These are phyloP conservation scores for Sarocladium strictum DNA, from an alignment of 2,329 filamentous ascomycete genomes.

Conservation along the genomic window DNA sequence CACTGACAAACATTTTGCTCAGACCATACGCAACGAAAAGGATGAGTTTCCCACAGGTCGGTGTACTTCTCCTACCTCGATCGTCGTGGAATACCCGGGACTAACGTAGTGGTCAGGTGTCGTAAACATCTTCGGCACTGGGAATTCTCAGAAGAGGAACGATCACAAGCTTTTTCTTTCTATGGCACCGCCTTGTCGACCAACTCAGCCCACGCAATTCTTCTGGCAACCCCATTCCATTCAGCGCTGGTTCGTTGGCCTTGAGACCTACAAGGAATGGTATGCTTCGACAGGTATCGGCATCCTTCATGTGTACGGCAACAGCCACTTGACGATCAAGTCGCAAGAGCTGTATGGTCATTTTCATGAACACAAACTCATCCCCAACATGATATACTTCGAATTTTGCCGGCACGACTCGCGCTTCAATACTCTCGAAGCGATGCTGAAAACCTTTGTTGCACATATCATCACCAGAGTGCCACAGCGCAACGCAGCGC, in stretches of 20 bases:
- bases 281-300: neutral
- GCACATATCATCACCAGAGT: neutral
- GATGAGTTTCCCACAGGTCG: neutral
- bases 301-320: neutral
- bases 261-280: neutral
- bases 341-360: constrained; percentile 3
- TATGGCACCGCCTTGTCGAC: neutral
- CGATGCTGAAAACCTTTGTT: neutral
- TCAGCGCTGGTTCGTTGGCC: neutral
- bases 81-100: neutral
- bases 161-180: neutral
- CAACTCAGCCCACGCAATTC: neutral
- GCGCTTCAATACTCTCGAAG: neutral
- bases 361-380: neutral
- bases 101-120: neutral
- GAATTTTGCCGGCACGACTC: neutral
- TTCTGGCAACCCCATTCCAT: neutral
- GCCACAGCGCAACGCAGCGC: neutral
- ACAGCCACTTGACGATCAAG: neutral
- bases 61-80: neutral
- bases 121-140: neutral
- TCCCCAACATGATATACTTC: constrained; percentile 6
- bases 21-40: neutral
- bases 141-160: neutral
- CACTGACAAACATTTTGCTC: neutral